These are phyloP conservation scores for Exserohilum rostratum DNA, from an alignment of 2,329 filamentous ascomycete genomes.

Conservation along the genomic window DNA sequence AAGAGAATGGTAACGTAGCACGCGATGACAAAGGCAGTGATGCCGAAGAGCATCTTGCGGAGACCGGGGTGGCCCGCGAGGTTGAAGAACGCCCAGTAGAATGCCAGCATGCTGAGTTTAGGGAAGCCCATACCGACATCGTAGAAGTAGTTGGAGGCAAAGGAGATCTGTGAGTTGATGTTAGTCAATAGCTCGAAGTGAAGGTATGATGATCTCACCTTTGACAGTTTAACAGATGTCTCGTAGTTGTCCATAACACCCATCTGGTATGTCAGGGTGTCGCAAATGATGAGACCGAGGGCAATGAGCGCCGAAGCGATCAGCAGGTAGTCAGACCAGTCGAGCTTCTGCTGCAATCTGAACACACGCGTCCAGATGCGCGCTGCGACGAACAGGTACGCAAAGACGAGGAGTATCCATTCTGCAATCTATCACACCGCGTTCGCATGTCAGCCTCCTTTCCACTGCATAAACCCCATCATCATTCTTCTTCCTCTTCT, in stretches of 20 bases:
- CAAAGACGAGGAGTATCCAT: conserved; percentile 25
- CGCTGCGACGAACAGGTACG: conserved; percentile 25
- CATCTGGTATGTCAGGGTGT: conserved; percentile 12
- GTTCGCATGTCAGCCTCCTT: not conserved
- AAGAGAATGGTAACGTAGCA: conserved; percentile 30
- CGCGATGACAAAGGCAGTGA: conserved; percentile 25
- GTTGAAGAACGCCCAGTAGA: conserved; percentile 32
- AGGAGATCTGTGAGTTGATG: conserved; percentile 21
- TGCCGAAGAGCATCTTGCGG: conserved; percentile 29
- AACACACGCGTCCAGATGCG: conserved; percentile 18
- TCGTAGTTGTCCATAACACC: not conserved
- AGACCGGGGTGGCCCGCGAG: conserved; percentile 23
- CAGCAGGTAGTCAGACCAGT: conserved; percentile 23
- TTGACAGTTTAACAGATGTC: conserved; percentile 24
- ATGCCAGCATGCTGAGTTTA: conserved; percentile 33
- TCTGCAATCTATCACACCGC: conserved; percentile 22
- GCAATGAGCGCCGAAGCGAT: conserved; percentile 17
- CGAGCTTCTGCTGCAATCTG: conserved; percentile 20
- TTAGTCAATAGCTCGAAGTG: not conserved
- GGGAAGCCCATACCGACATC: conserved; percentile 34
- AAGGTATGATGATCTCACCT: conserved; percentile 8
- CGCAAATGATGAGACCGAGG: conserved; percentile 23
- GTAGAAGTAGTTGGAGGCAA: conserved; percentile 34
- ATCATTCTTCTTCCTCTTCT: no score
- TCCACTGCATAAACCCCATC: not conserved